Percentiles rank a stretch among this genome's conserved stretches.
Conservation (phyloP, 129 eudicot genomes). For the Artemisia tridentata region DNA sequence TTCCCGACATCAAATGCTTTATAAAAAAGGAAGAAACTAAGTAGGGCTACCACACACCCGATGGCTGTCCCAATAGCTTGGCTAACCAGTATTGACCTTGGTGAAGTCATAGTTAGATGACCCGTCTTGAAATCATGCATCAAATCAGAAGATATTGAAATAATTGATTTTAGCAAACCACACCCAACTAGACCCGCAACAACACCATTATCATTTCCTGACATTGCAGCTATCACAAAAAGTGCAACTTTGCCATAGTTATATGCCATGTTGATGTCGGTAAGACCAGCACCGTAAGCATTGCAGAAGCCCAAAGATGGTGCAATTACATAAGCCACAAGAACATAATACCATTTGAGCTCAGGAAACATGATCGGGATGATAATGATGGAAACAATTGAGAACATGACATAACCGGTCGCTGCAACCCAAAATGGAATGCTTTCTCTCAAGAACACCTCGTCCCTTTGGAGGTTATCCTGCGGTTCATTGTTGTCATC, state of each 20-base stretch:
- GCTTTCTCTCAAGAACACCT: too few species aligned
- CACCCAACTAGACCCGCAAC: conserved; percentile 61
- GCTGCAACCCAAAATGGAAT: too few species aligned
- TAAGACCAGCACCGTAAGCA: conserved; percentile 63
- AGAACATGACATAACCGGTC: conserved; percentile 39
- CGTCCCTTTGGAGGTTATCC: too few species aligned
- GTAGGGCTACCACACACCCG: conserved; percentile 55
- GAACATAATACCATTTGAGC: conserved; percentile 57
- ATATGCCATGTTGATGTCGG: conserved; percentile 62
- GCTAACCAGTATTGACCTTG: conserved; percentile 62
- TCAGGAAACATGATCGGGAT: conserved; percentile 50
- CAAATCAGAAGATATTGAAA: conserved; percentile 51
- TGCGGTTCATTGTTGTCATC: conserved; percentile 21
- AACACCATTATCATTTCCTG: background rate
- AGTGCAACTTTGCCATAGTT: background rate
- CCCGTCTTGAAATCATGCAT: conserved; percentile 68
- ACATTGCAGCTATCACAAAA: too few species aligned
- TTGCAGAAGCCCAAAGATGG: conserved; percentile 70
- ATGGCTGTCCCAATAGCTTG: conserved; percentile 62
- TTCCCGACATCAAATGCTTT: conserved; percentile 47
- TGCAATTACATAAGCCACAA: conserved; percentile 47
- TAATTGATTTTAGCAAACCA: conserved; percentile 67
- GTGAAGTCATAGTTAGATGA: conserved; percentile 59
- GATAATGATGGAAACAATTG: conserved; percentile 33
- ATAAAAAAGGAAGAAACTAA: conserved; percentile 58